phyloP scores from a whole-genome alignment of 2,329 filamentous ascomycete genomes.

The Cladophialophora bantiana region DNA sequence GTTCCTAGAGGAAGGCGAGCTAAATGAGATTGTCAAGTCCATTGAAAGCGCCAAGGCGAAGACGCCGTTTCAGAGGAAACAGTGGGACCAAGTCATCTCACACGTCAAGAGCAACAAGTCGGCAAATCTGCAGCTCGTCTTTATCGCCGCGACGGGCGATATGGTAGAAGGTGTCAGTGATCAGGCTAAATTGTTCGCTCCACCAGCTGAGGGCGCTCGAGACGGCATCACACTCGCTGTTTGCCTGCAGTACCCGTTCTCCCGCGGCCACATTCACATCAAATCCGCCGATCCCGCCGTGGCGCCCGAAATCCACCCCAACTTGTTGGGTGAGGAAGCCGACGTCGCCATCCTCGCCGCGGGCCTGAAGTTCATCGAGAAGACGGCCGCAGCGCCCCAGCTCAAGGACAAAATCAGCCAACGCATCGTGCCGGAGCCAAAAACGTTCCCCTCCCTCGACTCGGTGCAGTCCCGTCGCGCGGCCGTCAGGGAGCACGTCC shows the following conservation, averaged over 20 bases:
- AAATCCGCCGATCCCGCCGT: slow-evolving; percentile 41
- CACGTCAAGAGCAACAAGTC: slow-evolving; percentile 47
- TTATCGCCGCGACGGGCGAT: slow-evolving; percentile 44
- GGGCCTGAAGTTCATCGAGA: slow-evolving; percentile 32
- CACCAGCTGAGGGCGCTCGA: slow-evolving; percentile 48
- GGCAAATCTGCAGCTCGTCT: slow-evolving; percentile 48
- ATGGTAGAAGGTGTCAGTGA: slow-evolving; percentile 44
- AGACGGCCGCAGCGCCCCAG: slow-evolving; percentile 17
- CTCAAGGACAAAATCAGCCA: slow-evolving; percentile 31
- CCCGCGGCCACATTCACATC: slow-evolving; percentile 58
- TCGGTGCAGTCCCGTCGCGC: slow-evolving; percentile 23
- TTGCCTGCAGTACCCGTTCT: slow-evolving; percentile 59
- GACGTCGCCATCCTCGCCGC: slow-evolving; percentile 52
- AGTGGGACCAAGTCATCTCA: slow-evolving; percentile 45
- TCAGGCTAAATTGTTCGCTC: slow-evolving; percentile 54
- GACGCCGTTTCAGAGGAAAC: slow-evolving; percentile 46
- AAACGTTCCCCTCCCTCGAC: slow-evolving; percentile 26
- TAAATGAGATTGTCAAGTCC: slow-evolving; percentile 43
- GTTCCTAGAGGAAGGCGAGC: slow-evolving; percentile 45
- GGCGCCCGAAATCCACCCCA: slow-evolving; percentile 54
- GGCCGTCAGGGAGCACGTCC: slow-evolving; percentile 26
- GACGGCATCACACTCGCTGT: slow-evolving; percentile 60
- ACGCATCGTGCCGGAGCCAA: slow-evolving; percentile 27
- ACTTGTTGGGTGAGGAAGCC: slow-evolving; percentile 52
- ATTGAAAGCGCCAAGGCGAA: slow-evolving; percentile 42